Conservation (phyloP, 768 basidiomycete species). For the Suillus occidentalis region DNA sequence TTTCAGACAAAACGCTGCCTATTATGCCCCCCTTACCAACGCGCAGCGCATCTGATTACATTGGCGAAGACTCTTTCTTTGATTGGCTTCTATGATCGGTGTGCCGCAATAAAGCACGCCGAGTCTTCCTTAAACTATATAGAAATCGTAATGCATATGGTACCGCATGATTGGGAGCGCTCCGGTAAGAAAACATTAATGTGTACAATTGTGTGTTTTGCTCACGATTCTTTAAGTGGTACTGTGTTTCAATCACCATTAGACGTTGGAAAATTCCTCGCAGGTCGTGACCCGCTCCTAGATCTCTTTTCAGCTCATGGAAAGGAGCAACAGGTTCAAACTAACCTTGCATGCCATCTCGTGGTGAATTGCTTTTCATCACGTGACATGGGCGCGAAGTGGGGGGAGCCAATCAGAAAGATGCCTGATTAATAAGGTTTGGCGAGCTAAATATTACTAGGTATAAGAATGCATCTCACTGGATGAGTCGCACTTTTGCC, state of each 20-base stretch:
- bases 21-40: not conserved
- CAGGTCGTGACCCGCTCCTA: not conserved
- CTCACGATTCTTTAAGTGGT: not conserved
- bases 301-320: not conserved
- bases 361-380: conserved; percentile 9
- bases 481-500: conserved; percentile 5
- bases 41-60: not conserved
- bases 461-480: conserved; percentile 5
- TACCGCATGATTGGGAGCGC: not conserved
- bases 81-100: not conserved
- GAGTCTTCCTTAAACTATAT: not conserved
- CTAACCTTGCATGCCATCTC: not conserved
- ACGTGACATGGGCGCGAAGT: conserved; percentile 8
- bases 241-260: not conserved
- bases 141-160: not conserved
- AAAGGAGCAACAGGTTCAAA: not conserved
- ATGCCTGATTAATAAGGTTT: conserved; percentile 7
- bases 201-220: not conserved
- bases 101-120: not conserved
- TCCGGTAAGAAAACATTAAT: not conserved
- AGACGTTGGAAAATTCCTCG: not conserved
- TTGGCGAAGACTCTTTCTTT: not conserved
- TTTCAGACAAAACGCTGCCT: conserved; percentile 1
- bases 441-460: not conserved
- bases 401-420: conserved; percentile 11